These are phyloP conservation scores for Arabis alpina DNA, from an alignment of 345 rosid genomes.

Conservation along the genomic window DNA sequence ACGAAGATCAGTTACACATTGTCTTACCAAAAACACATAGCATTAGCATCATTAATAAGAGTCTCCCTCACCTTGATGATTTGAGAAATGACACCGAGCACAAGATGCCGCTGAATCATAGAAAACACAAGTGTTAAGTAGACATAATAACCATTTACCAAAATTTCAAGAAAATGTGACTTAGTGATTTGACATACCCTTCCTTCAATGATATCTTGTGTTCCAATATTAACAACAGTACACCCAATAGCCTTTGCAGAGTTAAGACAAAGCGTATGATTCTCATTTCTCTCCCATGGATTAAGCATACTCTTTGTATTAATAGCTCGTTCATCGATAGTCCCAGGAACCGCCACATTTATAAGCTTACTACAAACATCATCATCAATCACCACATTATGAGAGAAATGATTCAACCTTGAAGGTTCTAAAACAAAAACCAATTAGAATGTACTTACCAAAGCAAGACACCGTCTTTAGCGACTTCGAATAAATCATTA, in stretches of 20 bases:
- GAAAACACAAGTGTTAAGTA: constrained; percentile 23
- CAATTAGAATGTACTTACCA: constrained; percentile 34
- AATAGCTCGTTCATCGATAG: constrained; percentile 96
- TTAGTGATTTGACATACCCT: constrained; percentile 59
- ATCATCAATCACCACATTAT: too few species aligned
- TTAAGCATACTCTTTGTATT: constrained; percentile 93
- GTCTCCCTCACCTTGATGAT: constrained; percentile 77
- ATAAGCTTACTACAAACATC: constrained; percentile 72
- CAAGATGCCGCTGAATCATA: constrained; percentile 88
- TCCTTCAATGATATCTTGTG: constrained; percentile 94
- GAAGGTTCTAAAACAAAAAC: too few species aligned
- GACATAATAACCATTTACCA: constrained; percentile 11
- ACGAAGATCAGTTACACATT: constrained; percentile 18
- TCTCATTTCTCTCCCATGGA: constrained; percentile 99
- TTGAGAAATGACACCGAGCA: constrained; percentile 95
- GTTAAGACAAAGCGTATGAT: constrained; percentile 93
- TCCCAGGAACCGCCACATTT: constrained; percentile 98
- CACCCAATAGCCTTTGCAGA: constrained; percentile 99
- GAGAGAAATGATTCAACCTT: too few species aligned
- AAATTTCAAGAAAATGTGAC: constrained; percentile 1
- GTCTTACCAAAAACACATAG: not conserved
- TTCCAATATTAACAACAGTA: constrained; percentile 96
- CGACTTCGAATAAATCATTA: constrained; percentile 92
- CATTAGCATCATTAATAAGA: constrained; percentile 6
- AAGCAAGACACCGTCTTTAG: constrained; percentile 91